Evolutionary conservation across 1,139 yeast genomes (phyloP).

Genomic region (Yamadazyma aaseri): DNA sequence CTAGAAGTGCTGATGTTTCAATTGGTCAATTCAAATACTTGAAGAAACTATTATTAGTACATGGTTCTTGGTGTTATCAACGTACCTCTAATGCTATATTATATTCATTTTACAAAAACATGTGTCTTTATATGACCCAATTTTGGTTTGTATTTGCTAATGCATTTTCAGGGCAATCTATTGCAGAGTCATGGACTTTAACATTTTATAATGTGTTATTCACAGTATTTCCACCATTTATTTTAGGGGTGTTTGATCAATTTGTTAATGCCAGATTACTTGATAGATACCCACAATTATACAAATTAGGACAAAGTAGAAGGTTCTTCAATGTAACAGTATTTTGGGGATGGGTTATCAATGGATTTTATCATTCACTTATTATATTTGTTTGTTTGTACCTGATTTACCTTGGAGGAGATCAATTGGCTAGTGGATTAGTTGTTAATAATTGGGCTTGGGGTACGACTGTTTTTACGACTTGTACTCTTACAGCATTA

Average conservation of each 20-base stretch:
- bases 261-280: conserved; percentile 87
- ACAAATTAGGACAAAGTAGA: conserved; percentile 85
- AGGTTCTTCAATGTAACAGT: conserved; percentile 86
- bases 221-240: conserved; percentile 94
- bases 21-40: conserved; percentile 93
- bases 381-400: conserved; percentile 74
- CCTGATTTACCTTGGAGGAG: conserved; percentile 68
- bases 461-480: conserved; percentile 89
- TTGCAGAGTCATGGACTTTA: conserved; percentile 96
- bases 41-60: conserved; percentile 80
- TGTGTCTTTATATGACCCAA: conserved; percentile 94
- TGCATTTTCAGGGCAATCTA: conserved; percentile 93
- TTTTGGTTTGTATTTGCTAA: conserved; percentile 95
- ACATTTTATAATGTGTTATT: conserved; percentile 95
- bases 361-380: conserved; percentile 94
- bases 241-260: conserved; percentile 94
- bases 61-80: conserved; percentile 98
- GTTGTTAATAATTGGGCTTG: conserved; percentile 92
- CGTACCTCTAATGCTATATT: conserved; percentile 88
- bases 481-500: conserved; percentile 83
- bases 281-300: conserved; percentile 89
- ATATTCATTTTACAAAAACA: conserved; percentile 93
- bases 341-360: conserved; percentile 96
- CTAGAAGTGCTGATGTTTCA: conserved; percentile 95
- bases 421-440: conserved; percentile 64